These are phyloP conservation scores for Schizothecium vesticola DNA, from an alignment of 495 filamentous ascomycete species.

Conservation along the genomic window DNA sequence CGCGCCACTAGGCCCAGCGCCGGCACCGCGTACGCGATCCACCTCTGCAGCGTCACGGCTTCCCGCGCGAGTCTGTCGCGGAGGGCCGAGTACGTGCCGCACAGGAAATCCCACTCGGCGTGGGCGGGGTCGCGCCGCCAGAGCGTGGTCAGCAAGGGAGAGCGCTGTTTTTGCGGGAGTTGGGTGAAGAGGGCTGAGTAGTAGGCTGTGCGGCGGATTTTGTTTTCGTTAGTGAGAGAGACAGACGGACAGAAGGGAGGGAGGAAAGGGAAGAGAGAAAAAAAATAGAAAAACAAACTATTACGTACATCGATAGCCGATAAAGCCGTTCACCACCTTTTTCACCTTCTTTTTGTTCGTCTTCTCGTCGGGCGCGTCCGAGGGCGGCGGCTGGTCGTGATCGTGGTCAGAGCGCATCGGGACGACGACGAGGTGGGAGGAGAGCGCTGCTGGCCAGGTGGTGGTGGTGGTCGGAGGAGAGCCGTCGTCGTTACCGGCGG, in stretches of 20 bases:
- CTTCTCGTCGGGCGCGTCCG: too few relatives aligned
- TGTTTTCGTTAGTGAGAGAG: too few relatives aligned
- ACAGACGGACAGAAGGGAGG: neutral
- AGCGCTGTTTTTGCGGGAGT: slow-evolving; percentile 15
- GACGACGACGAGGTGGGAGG: too few relatives aligned
- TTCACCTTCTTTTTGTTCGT: too few relatives aligned
- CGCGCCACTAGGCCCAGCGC: slow-evolving; percentile 19
- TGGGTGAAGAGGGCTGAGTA: slow-evolving; percentile 17
- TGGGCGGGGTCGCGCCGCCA: slow-evolving; percentile 23
- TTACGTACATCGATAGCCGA: slow-evolving; percentile 16
- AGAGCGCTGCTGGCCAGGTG: too few relatives aligned
- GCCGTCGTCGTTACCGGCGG: too few relatives aligned
- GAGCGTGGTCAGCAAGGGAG: slow-evolving; percentile 21
- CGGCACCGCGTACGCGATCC: slow-evolving; percentile 20
- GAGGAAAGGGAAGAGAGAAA: too few relatives aligned
- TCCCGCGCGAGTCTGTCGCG: slow-evolving; percentile 18
- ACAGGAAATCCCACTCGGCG: slow-evolving; percentile 28
- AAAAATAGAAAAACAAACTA: too few relatives aligned
- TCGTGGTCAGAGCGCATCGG: too few relatives aligned
- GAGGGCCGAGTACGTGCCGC: slow-evolving; percentile 21
- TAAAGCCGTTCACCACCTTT: slow-evolving; percentile 20
- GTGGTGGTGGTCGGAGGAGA: too few relatives aligned
- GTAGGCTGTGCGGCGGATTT: slow-evolving; percentile 10
- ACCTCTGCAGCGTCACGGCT: slow-evolving; percentile 18
- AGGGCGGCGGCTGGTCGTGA: too few relatives aligned